Base-by-base conservation (phyloP, 1,139 yeast genomes). In the Sugiyamaella neomexicana region DNA sequence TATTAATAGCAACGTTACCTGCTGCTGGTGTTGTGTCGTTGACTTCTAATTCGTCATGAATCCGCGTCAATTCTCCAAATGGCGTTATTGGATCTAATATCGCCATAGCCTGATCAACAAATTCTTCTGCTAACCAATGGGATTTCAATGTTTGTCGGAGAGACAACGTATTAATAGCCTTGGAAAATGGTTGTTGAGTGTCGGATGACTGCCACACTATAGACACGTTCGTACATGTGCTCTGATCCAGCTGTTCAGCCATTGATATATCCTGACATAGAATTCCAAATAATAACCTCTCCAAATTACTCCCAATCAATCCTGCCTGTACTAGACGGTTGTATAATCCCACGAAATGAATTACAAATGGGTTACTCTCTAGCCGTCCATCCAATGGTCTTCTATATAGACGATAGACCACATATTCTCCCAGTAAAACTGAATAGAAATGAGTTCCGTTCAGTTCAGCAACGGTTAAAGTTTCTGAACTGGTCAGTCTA, bases 301-400 rank as follows among this genome's bases (percentile, higher is more conserved):
- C 46, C 17, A 47, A 31, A 16, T 47, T 47, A 13, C 38, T 2
- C 12, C n/a, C 5, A 5, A 8, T n/a, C 4, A 2, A 10, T 27
- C 25, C 38, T n/a, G 16, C 15, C 38, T 34, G 8, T 2, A 20
- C 15, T 5, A 47, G 32, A 17, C 32, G 1, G 20, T 47, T 47
- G 36, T 49, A 42, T 15, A 50, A 45, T 1, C 40, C 10, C 8
- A 56, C 50, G 43, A 57, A 54, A 38, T 55, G 57, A 39, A 54
- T 34, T 20, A 58, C 31, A 50, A 55, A 58, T 8, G 61, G 61
- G 38, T 57, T 58, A n/a, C 12, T 46, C 10, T 34, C 46, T 20
- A 55, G 39, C 6, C 51, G 32, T 13, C 13, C 40, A 32, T 31
- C 29, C 9, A 13, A 12, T 20, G 25, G 25, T 20, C 5, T 3